Percentiles rank a stretch among this genome's conserved stretches.
Conservation (phyloP, 352 stramenopile species). For the Pythium utonaiense region DNA sequence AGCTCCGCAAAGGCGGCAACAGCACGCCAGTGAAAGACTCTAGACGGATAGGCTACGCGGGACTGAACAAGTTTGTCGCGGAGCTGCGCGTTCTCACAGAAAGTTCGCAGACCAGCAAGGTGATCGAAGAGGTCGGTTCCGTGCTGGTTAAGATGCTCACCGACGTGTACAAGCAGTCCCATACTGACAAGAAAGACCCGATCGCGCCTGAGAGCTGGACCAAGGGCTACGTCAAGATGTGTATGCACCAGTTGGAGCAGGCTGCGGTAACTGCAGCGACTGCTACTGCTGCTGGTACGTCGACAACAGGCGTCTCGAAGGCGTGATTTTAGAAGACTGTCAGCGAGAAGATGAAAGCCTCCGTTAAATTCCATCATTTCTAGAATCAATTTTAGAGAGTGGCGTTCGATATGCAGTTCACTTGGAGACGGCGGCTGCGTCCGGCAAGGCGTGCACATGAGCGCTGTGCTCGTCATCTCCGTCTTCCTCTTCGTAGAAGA, state of each 20-base stretch:
- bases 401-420: neutral
- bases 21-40: constrained; percentile 15
- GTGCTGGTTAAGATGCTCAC: constrained; percentile 43
- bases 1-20: constrained; percentile 25
- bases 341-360: neutral
- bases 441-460: neutral
- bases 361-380: neutral
- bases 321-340: neutral
- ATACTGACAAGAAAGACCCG: constrained; percentile 49
- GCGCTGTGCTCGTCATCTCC: neutral
- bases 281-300: neutral
- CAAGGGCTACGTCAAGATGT: constrained; percentile 34
- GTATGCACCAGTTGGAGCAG: constrained; percentile 28
- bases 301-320: neutral
- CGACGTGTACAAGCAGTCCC: constrained; percentile 45
- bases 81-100: constrained; percentile 52
- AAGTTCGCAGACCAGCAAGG: constrained; percentile 31
- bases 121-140: constrained; percentile 31
- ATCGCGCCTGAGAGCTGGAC: constrained; percentile 29
- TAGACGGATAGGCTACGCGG: constrained; percentile 51
- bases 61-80: constrained; percentile 65
- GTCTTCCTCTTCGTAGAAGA: constrained; percentile 26
- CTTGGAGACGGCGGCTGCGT: neutral
- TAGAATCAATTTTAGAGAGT: neutral
- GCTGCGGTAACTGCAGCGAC: neutral